These are phyloP conservation scores for Fomitopsis palustris DNA, from an alignment of 1,284 basidiomycete genomes.

Conservation along the genomic window DNA sequence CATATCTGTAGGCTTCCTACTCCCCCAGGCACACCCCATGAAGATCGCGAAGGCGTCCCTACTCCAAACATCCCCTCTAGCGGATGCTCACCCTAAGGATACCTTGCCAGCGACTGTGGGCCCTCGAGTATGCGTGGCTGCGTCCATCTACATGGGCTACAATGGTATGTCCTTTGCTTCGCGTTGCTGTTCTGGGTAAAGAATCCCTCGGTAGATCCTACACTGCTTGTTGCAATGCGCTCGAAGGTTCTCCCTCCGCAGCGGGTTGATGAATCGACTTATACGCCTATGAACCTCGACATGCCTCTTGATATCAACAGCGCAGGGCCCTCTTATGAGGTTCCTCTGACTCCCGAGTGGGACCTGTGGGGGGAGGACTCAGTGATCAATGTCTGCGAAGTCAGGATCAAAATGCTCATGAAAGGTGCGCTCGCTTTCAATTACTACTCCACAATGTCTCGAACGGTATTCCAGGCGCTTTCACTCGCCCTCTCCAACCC, in stretches of 20 bases:
- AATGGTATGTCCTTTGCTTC: constrained; percentile 40
- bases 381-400: constrained; percentile 58
- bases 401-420: constrained; percentile 36
- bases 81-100: constrained; percentile 20
- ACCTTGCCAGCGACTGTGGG: constrained; percentile 38
- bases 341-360: constrained; percentile 43
- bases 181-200: neutral
- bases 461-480: constrained; percentile 30
- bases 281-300: constrained; percentile 43
- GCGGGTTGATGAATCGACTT: constrained; percentile 19
- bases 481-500: constrained; percentile 44
- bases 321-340: constrained; percentile 24
- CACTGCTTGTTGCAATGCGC: constrained; percentile 63
- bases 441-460: constrained; percentile 32
- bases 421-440: constrained; percentile 9
- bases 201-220: constrained; percentile 40
- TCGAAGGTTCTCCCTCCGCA: constrained; percentile 33
- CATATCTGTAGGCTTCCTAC: constrained; percentile 23
- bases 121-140: constrained; percentile 49
- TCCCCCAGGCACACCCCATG: constrained; percentile 14
- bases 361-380: constrained; percentile 61
- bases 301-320: constrained; percentile 37
- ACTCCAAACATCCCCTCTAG: constrained; percentile 13
- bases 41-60: constrained; percentile 22
- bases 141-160: constrained; percentile 62